Conservation (phyloP, 768 basidiomycete species). For the Boletus reticulatus region DNA sequence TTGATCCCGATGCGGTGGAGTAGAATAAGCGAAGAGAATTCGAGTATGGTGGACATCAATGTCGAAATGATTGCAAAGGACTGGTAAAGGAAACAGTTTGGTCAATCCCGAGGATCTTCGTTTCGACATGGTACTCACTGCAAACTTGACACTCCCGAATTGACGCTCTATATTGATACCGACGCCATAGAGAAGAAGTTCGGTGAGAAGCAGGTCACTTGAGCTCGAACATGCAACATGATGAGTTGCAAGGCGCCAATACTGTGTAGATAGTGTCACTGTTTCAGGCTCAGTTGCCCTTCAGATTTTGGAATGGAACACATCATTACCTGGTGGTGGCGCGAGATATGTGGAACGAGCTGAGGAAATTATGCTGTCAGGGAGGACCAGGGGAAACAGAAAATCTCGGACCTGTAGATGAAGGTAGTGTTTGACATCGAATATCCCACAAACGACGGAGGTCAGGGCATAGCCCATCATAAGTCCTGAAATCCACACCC, state of each 20-base stretch:
- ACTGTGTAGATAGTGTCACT: conserved; percentile 46
- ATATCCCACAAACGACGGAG: conserved; percentile 73
- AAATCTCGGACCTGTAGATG: conserved; percentile 65
- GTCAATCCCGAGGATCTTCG: not conserved
- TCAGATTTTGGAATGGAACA: conserved; percentile 2
- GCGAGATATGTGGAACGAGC: conserved; percentile 88
- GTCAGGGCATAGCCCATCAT: conserved; percentile 71
- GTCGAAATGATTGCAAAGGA: conserved; percentile 74
- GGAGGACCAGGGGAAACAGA: not conserved
- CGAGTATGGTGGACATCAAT: conserved; percentile 62
- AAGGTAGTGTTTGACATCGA: conserved; percentile 87
- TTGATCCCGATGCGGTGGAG: conserved; percentile 70
- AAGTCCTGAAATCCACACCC: conserved; percentile 48
- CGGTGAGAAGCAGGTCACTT: conserved; percentile 77
- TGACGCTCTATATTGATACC: conserved; percentile 75
- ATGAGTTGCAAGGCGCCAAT: conserved; percentile 78
- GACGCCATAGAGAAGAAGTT: conserved; percentile 70
- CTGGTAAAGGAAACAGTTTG: conserved; percentile 38
- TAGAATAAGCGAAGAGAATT: conserved; percentile 63
- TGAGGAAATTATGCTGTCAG: conserved; percentile 28
- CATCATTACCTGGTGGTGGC: conserved; percentile 72
- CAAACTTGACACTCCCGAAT: conserved; percentile 86
- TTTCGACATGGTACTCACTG: conserved; percentile 47
- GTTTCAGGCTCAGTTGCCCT: conserved; percentile 33
- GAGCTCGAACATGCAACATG: conserved; percentile 81